Base-by-base conservation (phyloP, 768 basidiomycete genomes). In the Russula sp. region DNA sequence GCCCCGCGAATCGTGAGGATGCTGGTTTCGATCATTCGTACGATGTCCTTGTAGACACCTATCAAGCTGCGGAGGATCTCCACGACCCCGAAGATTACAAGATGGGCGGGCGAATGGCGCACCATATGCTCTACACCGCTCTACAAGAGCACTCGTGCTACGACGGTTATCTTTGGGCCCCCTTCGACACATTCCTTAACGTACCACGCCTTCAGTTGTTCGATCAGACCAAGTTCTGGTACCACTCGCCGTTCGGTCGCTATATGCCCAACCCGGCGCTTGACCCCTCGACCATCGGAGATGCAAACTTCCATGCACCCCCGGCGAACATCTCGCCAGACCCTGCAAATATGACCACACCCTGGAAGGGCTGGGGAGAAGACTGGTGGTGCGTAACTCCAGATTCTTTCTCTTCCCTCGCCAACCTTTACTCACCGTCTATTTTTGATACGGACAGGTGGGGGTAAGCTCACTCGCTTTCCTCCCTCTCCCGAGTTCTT, bases 71-170 rank as follows among this genome's bases (percentile, higher is more conserved):
- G 25, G 79, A 80, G 58, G 75, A 81, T 65, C 70, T 79, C 8
- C 70, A 56, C 11, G 59, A 68, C 43, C 72, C 74, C 35, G 64
- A 63, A 42, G 72, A 66, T 57, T 78, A 78, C 66, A 75, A 70
- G 64, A 76, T 79, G 75, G 71, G 77, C 36, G 80, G 80, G 16
- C 69, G 79, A 72, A 77, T 80, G 80, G 80, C 79, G 7, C 79
- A 81, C 57, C 80, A 81, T 61, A 81, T 81, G 79, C 71, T 81
- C 10, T 79, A 78, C 64, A 81, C 78, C 4, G 78, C 75, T 38
- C 55, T 81, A 58, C 70, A 70, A 47, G 77, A 76, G 51, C 66
- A 77, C 54, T 71, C 67, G 13, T 81, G 80, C 65, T 81, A 81
- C 65, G 71, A 77, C 35, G 80, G 80, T 6, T 80, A 80, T 66